phyloP scores from a whole-genome alignment of 805 yeast genomes.

The Wickerhamomyces kurtzmanii region DNA sequence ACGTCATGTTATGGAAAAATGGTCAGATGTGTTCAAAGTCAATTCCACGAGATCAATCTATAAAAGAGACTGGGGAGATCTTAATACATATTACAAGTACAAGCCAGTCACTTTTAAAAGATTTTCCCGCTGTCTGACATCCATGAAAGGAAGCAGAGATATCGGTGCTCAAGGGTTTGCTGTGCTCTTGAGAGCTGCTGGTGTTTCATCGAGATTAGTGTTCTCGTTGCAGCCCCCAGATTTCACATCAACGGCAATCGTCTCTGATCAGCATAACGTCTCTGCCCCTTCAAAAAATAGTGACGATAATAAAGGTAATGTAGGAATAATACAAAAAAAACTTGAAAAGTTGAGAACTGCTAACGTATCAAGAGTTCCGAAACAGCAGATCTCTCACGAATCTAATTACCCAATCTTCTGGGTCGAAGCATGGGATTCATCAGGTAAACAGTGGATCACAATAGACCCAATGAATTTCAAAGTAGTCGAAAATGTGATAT shows the following conservation, averaged over 20 bases:
- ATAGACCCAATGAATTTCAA: slow-evolving; percentile 69
- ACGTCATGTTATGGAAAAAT: slow-evolving; percentile 52
- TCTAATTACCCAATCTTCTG: slow-evolving; percentile 67
- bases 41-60: slow-evolving; percentile 24
- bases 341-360: slow-evolving; percentile 10
- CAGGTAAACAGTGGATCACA: slow-evolving; percentile 67
- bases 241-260: slow-evolving; percentile 32
- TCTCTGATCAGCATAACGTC: slow-evolving; percentile 1
- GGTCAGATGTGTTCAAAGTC: slow-evolving; percentile 47
- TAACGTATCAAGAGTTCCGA: slow-evolving; percentile 6
- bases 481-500: slow-evolving; percentile 51
- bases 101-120: slow-evolving; percentile 22
- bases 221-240: slow-evolving; percentile 90
- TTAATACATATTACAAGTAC: slow-evolving; percentile 10
- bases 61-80: slow-evolving; percentile 35
- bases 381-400: slow-evolving; percentile 12
- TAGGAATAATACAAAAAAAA: slow-evolving; percentile 7
- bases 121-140: slow-evolving; percentile 32
- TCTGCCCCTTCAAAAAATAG: slow-evolving; percentile 4
- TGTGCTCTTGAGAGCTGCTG: slow-evolving; percentile 58
- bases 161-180: slow-evolving; percentile 84
- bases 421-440: slow-evolving; percentile 90
- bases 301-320: slow-evolving; percentile 6
- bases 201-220: slow-evolving; percentile 63
- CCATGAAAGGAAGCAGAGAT: slow-evolving; percentile 64